phyloP scores from a whole-genome alignment of 441 rosid genomes.

The Isatis lusitanica region DNA sequence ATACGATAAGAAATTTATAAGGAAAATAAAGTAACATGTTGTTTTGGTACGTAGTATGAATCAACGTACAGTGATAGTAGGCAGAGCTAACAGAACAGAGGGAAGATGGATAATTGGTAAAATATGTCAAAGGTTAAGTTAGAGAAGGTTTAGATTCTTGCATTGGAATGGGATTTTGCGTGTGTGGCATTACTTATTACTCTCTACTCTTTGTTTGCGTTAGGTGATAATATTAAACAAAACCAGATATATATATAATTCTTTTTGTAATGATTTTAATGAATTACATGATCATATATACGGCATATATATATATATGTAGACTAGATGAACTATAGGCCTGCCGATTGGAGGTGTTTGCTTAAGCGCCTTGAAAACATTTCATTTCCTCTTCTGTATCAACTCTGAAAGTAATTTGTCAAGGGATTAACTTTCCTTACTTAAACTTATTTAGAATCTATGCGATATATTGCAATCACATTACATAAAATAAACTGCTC shows the following conservation, averaged over 20 bases:
- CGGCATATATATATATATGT: neutral
- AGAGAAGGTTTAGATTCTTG: slow-evolving; percentile 24
- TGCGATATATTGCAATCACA: too few relatives aligned
- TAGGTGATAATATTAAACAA: neutral
- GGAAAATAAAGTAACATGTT: neutral
- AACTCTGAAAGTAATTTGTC: too few relatives aligned
- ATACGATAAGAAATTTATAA: too few relatives aligned
- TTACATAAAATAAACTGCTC: too few relatives aligned
- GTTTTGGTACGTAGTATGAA: slow-evolving; percentile 22
- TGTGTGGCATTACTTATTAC: neutral
- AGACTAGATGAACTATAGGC: neutral
- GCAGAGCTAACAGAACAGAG: slow-evolving; percentile 22
- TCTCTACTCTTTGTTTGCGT: neutral
- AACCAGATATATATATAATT: neutral
- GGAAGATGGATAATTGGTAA: slow-evolving; percentile 22
- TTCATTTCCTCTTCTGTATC: too few relatives aligned
- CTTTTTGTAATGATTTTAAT: neutral
- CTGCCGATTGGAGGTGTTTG: neutral
- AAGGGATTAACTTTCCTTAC: too few relatives aligned
- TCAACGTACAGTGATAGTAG: slow-evolving; percentile 32
- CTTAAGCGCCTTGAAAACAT: too few relatives aligned
- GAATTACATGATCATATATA: too few relatives aligned
- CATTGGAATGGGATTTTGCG: neutral
- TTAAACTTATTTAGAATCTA: too few relatives aligned
- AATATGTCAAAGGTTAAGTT: slow-evolving; percentile 36